A percentile compares a stretch with the other conserved stretches of the same genome.
Conservation (phyloP, 192 early-diverging fungal species). For the Phycomyces nitens region DNA sequence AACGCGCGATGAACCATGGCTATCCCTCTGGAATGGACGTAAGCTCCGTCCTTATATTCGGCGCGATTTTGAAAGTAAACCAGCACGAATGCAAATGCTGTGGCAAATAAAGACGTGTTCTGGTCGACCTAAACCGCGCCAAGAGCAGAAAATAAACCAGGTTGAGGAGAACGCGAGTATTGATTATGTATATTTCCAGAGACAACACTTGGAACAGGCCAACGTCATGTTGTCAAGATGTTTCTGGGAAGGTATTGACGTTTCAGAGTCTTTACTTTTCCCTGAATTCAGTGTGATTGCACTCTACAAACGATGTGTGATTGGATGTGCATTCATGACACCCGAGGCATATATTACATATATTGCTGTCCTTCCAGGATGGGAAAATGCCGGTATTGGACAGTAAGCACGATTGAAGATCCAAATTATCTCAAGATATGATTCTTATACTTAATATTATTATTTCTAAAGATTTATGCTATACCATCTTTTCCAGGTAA, state of each 20-base stretch:
- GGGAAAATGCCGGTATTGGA: slow-evolving; percentile 82
- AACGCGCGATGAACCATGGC: slow-evolving; percentile 49
- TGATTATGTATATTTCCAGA: slow-evolving; percentile 77
- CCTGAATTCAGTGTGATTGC: slow-evolving; percentile 87
- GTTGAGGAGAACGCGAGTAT: slow-evolving; percentile 46
- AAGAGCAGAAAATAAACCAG: not conserved
- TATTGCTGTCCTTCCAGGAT: slow-evolving; percentile 78
- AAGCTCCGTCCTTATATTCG: slow-evolving; percentile 81
- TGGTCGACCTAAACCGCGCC: slow-evolving; percentile 3
- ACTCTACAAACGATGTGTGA: slow-evolving; percentile 70
- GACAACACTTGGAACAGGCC: slow-evolving; percentile 63
- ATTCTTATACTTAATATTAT: no score
- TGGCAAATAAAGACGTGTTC: slow-evolving; percentile 35
- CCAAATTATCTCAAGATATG: no score
- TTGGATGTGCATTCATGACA: slow-evolving; percentile 91
- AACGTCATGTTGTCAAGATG: slow-evolving; percentile 69
- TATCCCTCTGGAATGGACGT: slow-evolving; percentile 71
- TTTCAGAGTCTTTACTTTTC: slow-evolving; percentile 74
- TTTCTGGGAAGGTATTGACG: slow-evolving; percentile 91
- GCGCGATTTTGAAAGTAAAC: slow-evolving; percentile 57
- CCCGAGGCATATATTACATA: slow-evolving; percentile 90
- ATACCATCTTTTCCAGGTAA: slow-evolving; percentile 75
- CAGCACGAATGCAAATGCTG: slow-evolving; percentile 44
- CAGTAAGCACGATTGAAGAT: slow-evolving; percentile 45
- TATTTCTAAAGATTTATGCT: slow-evolving; percentile 39